A percentile compares a stretch with the other conserved stretches of the same genome.
phyloP scores from a whole-genome alignment of 2,329 filamentous ascomycete genomes.

The Claviceps quebecensis region DNA sequence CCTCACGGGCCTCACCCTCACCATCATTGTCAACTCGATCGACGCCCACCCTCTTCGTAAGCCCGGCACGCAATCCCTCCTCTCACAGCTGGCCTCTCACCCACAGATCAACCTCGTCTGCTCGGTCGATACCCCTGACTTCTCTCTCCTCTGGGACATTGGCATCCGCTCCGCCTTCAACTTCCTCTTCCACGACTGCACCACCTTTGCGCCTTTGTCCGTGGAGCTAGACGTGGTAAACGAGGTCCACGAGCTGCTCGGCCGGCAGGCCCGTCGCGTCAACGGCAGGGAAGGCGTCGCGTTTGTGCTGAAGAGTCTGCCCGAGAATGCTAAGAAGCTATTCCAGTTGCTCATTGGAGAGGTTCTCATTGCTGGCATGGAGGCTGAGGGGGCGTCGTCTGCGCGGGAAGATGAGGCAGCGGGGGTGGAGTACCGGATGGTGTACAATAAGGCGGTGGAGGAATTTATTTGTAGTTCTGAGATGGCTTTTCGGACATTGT shows the following conservation, averaged over 20 bases:
- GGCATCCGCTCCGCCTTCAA: constrained; percentile 69
- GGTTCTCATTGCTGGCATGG: constrained; percentile 52
- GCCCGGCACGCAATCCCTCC: constrained; percentile 50
- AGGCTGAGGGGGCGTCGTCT: constrained; percentile 36
- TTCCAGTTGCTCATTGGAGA: constrained; percentile 79
- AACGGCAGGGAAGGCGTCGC: constrained; percentile 84
- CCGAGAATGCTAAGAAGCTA: constrained; percentile 79
- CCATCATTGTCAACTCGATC: constrained; percentile 71
- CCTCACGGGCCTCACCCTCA: constrained; percentile 32
- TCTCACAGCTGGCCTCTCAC: constrained; percentile 65
- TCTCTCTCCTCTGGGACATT: constrained; percentile 79
- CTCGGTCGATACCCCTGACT: constrained; percentile 79
- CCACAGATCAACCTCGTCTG: constrained; percentile 58
- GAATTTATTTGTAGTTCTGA: constrained; percentile 96
- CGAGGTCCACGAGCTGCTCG: constrained; percentile 75
- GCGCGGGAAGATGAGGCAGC: constrained; percentile 29
- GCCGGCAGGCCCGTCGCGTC: constrained; percentile 62
- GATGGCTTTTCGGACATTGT: constrained; percentile 81
- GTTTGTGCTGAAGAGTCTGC: constrained; percentile 79
- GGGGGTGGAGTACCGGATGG: constrained; percentile 75
- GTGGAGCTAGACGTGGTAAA: constrained; percentile 74
- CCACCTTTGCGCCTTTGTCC: constrained; percentile 66
- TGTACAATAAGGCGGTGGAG: constrained; percentile 92
- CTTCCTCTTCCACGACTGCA: constrained; percentile 87
- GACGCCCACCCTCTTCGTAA: constrained; percentile 68